Base-by-base conservation (phyloP, 495 filamentous ascomycete genomes). In the Penicillium coprophilum region DNA sequence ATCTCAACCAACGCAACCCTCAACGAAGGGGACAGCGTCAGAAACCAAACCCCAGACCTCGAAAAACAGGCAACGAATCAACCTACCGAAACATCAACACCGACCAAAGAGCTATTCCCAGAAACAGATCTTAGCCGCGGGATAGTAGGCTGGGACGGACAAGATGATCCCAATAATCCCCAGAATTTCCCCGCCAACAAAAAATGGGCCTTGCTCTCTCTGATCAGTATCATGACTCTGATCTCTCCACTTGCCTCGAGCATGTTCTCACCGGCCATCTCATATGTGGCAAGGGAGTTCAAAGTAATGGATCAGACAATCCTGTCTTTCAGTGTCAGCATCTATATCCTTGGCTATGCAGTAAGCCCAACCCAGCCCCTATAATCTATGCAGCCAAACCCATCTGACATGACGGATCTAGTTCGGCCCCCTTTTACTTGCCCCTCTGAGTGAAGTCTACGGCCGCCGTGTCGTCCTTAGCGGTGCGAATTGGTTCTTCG, bases 241-340 rank as follows among this genome's bases (percentile, higher is more conserved):
- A 57, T 77, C 15, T 72, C 71, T 6, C 71, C 76, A 0, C 74
- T 86, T 0, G 84, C 84, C 2, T 87, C 83, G 15, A 84, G 84
- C 44, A 91, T 92, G 80, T 83, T 92, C 17, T 83, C 89, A 4
- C 90, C 90, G 0, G 83, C 85, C 0, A 69, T 89, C 1, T 57
- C 57, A 15, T 65, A 73, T 4, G 79, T 89, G 39, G 71, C 75
- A 32, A 47, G 36, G 10, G 88, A 92, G 5, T 77, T 92, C 30
- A 55, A 76, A n/a, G 85, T 87, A n/a, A 76, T 67, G 0, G 78
- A 80, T 60, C 55, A 70, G 46, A 80, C 74, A 5, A 58, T 85
- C 8, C 64, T 75, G 1, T 67, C 80, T 0, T 77, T 86, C 48
- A 75, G 71, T 45, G 80, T 87, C 17, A 82, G 75, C 55, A 80